A percentile compares a stretch with the other conserved stretches of the same genome.
phyloP scores from a whole-genome alignment of 805 yeast genomes.

The Lipomyces mesembrius region DNA sequence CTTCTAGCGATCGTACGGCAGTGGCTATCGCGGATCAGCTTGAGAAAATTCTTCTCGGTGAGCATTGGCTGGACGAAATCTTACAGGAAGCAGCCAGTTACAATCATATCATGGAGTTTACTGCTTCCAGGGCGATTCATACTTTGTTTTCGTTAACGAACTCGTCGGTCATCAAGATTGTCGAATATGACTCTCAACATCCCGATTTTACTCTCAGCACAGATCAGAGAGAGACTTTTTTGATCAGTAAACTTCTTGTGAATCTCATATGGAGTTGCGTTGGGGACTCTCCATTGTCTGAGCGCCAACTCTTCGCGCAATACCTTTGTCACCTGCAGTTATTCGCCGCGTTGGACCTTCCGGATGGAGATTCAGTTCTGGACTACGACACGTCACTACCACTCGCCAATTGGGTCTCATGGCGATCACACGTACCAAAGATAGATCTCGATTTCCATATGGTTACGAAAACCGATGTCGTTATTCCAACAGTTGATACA shows the following conservation, averaged over 20 bases:
- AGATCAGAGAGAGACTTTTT: constrained; percentile 42
- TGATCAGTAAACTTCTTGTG: constrained; percentile 39
- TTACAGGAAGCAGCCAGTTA: constrained; percentile 43
- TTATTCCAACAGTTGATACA: constrained; percentile 83
- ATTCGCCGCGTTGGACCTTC: constrained; percentile 37
- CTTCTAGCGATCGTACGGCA: neutral
- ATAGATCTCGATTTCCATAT: constrained; percentile 61
- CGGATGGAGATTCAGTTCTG: constrained; percentile 42
- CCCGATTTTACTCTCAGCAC: constrained; percentile 38
- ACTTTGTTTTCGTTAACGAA: constrained; percentile 52
- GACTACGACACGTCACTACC: constrained; percentile 55
- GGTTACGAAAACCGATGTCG: constrained; percentile 62
- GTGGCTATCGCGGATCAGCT: neutral
- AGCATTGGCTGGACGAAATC: constrained; percentile 37
- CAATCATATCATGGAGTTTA: constrained; percentile 60
- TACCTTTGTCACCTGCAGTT: constrained; percentile 40
- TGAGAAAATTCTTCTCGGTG: constrained; percentile 9
- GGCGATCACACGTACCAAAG: constrained; percentile 50
- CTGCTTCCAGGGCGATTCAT: constrained; percentile 47
- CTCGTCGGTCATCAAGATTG: constrained; percentile 46
- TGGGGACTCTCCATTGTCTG: constrained; percentile 57
- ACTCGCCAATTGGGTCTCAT: constrained; percentile 54
- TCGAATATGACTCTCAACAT: constrained; percentile 38
- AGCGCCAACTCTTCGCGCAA: constrained; percentile 49
- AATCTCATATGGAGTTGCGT: constrained; percentile 66